Evolutionary conservation across 2,329 filamentous ascomycete species (phyloP).

Genomic region (Trichophyton verrucosum): DNA sequence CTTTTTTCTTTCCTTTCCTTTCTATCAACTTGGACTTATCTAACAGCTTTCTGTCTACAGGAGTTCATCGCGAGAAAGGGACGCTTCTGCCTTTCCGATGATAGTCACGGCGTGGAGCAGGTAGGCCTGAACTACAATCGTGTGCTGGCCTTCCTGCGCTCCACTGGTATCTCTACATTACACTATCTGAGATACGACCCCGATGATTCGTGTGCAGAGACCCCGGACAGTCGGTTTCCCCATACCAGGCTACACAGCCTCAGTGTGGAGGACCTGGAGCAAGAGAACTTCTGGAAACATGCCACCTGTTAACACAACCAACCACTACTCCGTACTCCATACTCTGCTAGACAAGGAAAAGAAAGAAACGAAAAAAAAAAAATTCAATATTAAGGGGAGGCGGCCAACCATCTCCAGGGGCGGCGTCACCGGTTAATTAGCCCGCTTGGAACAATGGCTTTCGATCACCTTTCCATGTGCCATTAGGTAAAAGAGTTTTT

Average conservation of each 20-base stretch:
- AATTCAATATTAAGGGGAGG: no score
- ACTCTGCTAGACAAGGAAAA: neutral
- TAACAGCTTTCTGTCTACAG: slow-evolving; percentile 29
- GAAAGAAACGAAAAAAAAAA: no score
- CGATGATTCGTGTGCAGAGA: slow-evolving; percentile 12
- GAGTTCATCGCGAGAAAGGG: slow-evolving; percentile 62
- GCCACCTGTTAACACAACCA: no score
- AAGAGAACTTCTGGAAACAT: slow-evolving; percentile 23
- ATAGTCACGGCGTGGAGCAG: slow-evolving; percentile 81
- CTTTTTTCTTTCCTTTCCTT: slow-evolving; percentile 11
- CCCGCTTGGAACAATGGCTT: neutral
- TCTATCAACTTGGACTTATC: no score
- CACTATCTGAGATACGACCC: slow-evolving; percentile 26
- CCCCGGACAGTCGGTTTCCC: slow-evolving; percentile 27
- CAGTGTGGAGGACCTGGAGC: slow-evolving; percentile 24
- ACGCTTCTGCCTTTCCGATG: slow-evolving; percentile 81
- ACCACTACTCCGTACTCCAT: no score
- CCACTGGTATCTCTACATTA: slow-evolving; percentile 26
- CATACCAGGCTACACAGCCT: slow-evolving; percentile 23
- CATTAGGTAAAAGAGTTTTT: neutral
- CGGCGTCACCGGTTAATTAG: neutral
- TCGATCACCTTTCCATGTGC: neutral
- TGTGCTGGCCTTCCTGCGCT: slow-evolving; percentile 57
- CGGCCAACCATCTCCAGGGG: neutral
- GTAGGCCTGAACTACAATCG: slow-evolving; percentile 71